Evolutionary conservation across 148 eudicot species (phyloP), one percentile per base, ranked within the genome.

Genomic region (Nyssa sinensis): DNA sequence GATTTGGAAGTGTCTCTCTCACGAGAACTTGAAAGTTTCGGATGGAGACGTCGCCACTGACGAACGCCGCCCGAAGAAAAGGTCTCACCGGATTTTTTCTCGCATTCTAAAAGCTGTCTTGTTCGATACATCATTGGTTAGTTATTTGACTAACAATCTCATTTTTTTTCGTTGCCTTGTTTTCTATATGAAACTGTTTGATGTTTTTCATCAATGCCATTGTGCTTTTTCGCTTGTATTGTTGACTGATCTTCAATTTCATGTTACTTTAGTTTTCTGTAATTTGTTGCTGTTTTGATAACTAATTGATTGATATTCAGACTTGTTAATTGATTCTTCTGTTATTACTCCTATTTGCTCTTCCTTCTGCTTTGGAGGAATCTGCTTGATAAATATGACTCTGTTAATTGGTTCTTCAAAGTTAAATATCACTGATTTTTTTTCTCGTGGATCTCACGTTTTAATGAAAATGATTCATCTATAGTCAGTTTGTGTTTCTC

Each of bases 101-200:
- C 62, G 68, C 8, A 10, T 44, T 0, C 35, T 74, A 14, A 75
- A 75, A 44, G 75, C 68, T 7, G 71, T 75, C 7, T 66, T 75
- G 63, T 71, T 75, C 12, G 66, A 71, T n/a, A 60, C 61, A 2
- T 61, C 61, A 0, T 30, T 71, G 75, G 82, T 79, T 55, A 74
- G 78, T 74, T 30, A 16, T 49, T 32, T n/a, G n/a, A n/a, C n/a
- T n/a, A n/a, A n/a, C n/a, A n/a, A n/a, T n/a, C n/a, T n/a, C n/a
- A n/a, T 24, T 1, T 49, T 28, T 31, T 31, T 1, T 10, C 1
- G 4, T 34, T 23, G 12, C 27, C 34, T 1, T 35, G 35, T 5
- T 1, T n/a, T 66, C 16, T 6, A 62, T 16, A 0, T 67, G 58
- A 49, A 16, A 3, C 28, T 59, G 9, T 8, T 44, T 41, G 41